Base-by-base conservation (phyloP, 2,329 filamentous ascomycete genomes). In the Curvularia sp. region DNA sequence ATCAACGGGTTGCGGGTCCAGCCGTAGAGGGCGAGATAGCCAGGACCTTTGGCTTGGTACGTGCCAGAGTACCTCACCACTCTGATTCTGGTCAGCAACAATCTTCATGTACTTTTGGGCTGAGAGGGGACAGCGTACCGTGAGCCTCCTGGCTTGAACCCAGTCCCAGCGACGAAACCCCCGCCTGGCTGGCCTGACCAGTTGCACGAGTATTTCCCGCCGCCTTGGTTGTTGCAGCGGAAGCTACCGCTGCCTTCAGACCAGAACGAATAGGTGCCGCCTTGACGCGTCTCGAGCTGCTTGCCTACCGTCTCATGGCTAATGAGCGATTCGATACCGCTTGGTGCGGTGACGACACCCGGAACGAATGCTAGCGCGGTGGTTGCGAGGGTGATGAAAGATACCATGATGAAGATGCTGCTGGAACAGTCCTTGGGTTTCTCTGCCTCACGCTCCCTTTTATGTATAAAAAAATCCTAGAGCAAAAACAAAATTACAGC, bases 231-330 rank as follows among this genome's bases (percentile, higher is more conserved):
- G 32, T 50, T 69, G 60, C 68, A 72, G 6, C 56, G 59, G 5
- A 65, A 68, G 10, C 49, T 59, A 19, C 64, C 66, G 9, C 71
- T 74, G 34, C 81, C 80, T 56, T 86, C 84, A 45, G 80, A 85
- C 83, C 83, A 88, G 78, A 81, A 86, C 8, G 83, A 85, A 74
- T 84, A 87, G 78, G 83, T 87, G 75, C 50, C 50, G 5, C 55
- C 55, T 41, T 55, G 47, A 15, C 58, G 58, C 21, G 47, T 39
- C 30, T 61, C 34, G 19, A 61, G 55, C 8, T 61, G 54, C 42
- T 61, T 58, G 18, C 55, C 58, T 10, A 61, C 47, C 4, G 58
- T 61, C 18, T 57, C 54, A 38, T 61, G 42, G 15, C 34, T 58
- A 38, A 58, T 55, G 2, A 48, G 25, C n/a, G 50, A 49, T 1